Base-by-base conservation (phyloP, 2,329 filamentous ascomycete genomes). In the Alternaria sp. region DNA sequence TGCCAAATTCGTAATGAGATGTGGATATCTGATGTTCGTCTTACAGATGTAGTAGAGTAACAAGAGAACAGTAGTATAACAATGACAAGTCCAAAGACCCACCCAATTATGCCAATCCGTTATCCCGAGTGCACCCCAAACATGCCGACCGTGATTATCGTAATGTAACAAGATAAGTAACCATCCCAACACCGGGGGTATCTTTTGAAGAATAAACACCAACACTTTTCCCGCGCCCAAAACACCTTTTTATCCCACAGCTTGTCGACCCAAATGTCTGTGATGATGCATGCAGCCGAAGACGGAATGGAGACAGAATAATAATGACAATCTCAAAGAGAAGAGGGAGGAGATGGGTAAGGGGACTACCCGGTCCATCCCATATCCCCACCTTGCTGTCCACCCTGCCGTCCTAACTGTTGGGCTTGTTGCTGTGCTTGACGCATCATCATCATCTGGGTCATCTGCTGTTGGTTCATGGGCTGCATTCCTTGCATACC, bases 391-490 rank as follows among this genome's bases (percentile, higher is more conserved):
- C 68, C 68, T 50, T 73, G 69, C 40, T 72, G 69, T 10, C 67
- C 67, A n/a, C 67, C 67, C 21, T 61, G 72, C 44, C 70, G 70
- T 12, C 68, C 65, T 64, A 70, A 69, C 44, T 72, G 61, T 30
- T 73, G 70, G 21, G 67, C 65, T 47, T 71, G 67, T 50, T 69
- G 67, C 54, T 78, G 77, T 5, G 70, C 71, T 63, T 77, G 75
- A n/a, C 72, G 63, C 76, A 77, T 74, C 67, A 77, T 69, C 69
- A 76, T 71, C 71, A 76, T 74, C 63, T 77, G 74, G 64, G 76
- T 74, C 59, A 72, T 65, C 50, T 79, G 76, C 61, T 78, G 74
- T 62, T 73, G 73, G 15, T 71, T 76, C 58, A 60, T 68, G 9
- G 61, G 62, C 49, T 72, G 67, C 68, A 71, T 72, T 26, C 67